Percentiles rank a stretch among this genome's conserved stretches.
Evolutionary conservation across 1,284 basidiomycete genomes (phyloP).

Genomic region (Pholiota adiposa): DNA sequence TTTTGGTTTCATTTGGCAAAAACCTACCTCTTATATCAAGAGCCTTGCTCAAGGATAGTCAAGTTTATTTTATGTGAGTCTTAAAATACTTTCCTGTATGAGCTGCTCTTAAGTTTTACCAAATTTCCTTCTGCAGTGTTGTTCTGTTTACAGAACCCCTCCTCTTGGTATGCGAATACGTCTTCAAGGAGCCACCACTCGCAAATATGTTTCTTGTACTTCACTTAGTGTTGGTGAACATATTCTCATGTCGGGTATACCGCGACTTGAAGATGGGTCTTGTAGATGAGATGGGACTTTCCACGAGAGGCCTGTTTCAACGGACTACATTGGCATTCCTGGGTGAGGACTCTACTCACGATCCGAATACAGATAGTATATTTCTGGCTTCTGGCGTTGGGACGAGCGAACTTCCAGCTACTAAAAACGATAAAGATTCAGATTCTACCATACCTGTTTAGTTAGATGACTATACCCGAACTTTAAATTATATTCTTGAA

Average conservation of each 20-base stretch:
- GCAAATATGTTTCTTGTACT: constrained; percentile 11
- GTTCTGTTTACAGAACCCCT: constrained; percentile 10
- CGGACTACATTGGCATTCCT: no score
- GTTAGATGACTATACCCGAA: no score
- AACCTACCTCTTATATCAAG: constrained; percentile 29
- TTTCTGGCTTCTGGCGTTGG: no score
- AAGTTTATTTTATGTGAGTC: constrained; percentile 36
- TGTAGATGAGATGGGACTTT: not conserved
- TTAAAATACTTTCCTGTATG: no score
- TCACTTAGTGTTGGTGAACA: constrained; percentile 18
- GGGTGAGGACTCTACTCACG: no score
- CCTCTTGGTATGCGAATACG: constrained; percentile 6
- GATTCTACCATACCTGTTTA: no score
- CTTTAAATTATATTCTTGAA: no score
- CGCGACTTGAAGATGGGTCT: constrained; percentile 16
- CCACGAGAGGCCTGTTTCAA: not conserved
- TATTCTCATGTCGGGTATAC: constrained; percentile 21
- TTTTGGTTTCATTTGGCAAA: constrained; percentile 24
- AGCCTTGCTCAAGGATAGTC: constrained; percentile 32
- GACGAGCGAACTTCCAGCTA: no score
- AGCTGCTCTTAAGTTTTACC: not conserved
- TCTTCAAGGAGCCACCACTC: not conserved
- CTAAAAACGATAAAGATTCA: no score
- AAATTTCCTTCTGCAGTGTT: constrained; percentile 9
- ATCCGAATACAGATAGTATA: no score